These are phyloP conservation scores for Neoascochyta sp. DNA, from an alignment of 2,329 filamentous ascomycete genomes.

Conservation along the genomic window DNA sequence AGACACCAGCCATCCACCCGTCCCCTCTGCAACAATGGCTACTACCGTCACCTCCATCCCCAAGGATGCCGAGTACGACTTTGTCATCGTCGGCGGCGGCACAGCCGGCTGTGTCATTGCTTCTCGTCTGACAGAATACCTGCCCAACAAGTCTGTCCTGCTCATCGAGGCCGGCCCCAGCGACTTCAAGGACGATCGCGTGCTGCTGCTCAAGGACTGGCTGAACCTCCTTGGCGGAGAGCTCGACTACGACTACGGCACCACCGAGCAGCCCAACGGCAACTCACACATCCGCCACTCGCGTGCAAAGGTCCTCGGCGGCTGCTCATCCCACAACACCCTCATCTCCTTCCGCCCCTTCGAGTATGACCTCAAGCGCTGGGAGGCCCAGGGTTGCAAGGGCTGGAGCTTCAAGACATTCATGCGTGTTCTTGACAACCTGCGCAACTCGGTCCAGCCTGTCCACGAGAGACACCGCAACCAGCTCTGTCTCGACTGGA, in stretches of 20 bases:
- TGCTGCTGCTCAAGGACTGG: conserved; percentile 85
- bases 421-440: conserved; percentile 74
- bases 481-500: conserved; percentile 88
- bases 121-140: conserved; percentile 73
- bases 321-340: conserved; percentile 92
- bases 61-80: conserved; percentile 66
- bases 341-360: conserved; percentile 90
- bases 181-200: conserved; percentile 83
- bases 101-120: conserved; percentile 84
- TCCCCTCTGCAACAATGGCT: conserved; percentile 20
- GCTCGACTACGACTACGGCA: conserved; percentile 87
- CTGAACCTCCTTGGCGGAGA: conserved; percentile 76
- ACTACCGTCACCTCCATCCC: conserved; percentile 60
- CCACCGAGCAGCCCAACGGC: conserved; percentile 83
- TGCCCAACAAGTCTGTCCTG: conserved; percentile 76
- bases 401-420: conserved; percentile 87
- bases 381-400: conserved; percentile 75
- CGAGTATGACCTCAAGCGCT: conserved; percentile 80
- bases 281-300: conserved; percentile 92
- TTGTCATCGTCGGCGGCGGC: conserved; percentile 79
- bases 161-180: conserved; percentile 86
- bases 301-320: conserved; percentile 85
- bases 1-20: conserved; percentile 3
- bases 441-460: conserved; percentile 86
- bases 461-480: conserved; percentile 83